Percentiles rank a stretch among this genome's conserved stretches.
Evolutionary conservation across 768 basidiomycete genomes (phyloP).

Genomic region (Chalciporus pseudorubinellus): DNA sequence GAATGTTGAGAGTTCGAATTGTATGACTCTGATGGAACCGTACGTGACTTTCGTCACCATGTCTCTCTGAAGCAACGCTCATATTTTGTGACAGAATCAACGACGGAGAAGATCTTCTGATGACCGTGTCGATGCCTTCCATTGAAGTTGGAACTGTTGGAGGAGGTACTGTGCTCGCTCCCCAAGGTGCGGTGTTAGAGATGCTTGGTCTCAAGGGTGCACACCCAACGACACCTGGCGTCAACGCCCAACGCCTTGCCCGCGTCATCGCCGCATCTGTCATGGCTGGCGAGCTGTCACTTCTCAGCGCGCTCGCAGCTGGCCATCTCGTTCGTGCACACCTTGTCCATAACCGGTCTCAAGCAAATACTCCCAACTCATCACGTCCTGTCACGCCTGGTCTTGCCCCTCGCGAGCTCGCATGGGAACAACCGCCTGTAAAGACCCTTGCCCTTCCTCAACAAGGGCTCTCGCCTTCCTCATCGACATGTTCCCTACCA

Average conservation of each 20-base stretch:
- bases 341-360: conserved; percentile 87
- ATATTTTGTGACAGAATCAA: conserved; percentile 58
- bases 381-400: conserved; percentile 65
- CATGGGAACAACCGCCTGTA: conserved; percentile 25
- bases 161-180: conserved; percentile 89
- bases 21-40: conserved; percentile 99
- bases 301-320: conserved; percentile 90
- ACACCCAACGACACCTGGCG: conserved; percentile 80
- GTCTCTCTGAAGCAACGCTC: conserved; percentile 1
- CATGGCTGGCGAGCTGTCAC: conserved; percentile 95
- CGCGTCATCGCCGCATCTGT: conserved; percentile 88
- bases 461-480: conserved; percentile 31
- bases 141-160: conserved; percentile 99
- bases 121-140: conserved; percentile 97
- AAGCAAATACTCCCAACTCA: conserved; percentile 70
- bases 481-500: conserved; percentile 41
- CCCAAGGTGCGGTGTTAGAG: conserved; percentile 87
- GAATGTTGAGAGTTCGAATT: conserved; percentile 97
- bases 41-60: conserved; percentile 39
- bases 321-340: conserved; percentile 94
- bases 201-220: conserved; percentile 93
- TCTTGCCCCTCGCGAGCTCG: conserved; percentile 14
- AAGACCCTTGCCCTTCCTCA: conserved; percentile 5
- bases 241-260: conserved; percentile 87
- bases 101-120: conserved; percentile 83